Evolutionary conservation across 176 grass and related monocot genomes (phyloP), one percentile per base, ranked within the genome.

Genomic region (Eragrostis nindensis): DNA sequence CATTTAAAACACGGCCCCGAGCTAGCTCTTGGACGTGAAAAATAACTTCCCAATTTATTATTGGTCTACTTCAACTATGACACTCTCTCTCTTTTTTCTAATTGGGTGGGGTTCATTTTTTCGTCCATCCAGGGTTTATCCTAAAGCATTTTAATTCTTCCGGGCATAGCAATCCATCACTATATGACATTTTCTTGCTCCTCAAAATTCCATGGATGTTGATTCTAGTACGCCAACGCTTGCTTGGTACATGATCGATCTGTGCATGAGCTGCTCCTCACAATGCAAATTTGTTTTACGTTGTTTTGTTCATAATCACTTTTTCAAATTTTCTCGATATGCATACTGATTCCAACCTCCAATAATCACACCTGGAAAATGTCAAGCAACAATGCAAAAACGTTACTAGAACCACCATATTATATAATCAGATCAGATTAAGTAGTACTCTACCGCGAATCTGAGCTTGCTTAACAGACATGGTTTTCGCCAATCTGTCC

Each of bases 401-500:
- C 7, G 7, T n/a, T 55, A 52, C 49, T 52, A 14, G 5, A 17
- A 36, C 32, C 32, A 36, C 32, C 32, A 36, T 36, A 36, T 4
- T 36, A 36, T 36, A 36, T 36, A 36, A 4, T n/a, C n/a, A n/a
- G n/a, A n/a, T n/a, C 32, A 36, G 32, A 36, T 36, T 36, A 36
- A 36, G 32, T 36, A 55, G 54, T 22, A 22, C 54, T 57, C 21
- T 24, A 8, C 54, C 54, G 10, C 50, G 81, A 74, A 79, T 30
- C 81, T 24, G 70, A 80, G 14, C 12, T 68, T 82, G 30, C 75
- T 70, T 71, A 39, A 62, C 46, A 27, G 46, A 18, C 57, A 57
- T 75, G 62, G 19, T 68, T 59, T 54, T 63, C 64, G 19, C 53
- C 76, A n/a, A 69, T 75, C 73, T 65, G 86, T 83, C 76, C 55